Base-by-base conservation (phyloP, 2,329 filamentous ascomycete species). In the Apiospora arundinis region DNA sequence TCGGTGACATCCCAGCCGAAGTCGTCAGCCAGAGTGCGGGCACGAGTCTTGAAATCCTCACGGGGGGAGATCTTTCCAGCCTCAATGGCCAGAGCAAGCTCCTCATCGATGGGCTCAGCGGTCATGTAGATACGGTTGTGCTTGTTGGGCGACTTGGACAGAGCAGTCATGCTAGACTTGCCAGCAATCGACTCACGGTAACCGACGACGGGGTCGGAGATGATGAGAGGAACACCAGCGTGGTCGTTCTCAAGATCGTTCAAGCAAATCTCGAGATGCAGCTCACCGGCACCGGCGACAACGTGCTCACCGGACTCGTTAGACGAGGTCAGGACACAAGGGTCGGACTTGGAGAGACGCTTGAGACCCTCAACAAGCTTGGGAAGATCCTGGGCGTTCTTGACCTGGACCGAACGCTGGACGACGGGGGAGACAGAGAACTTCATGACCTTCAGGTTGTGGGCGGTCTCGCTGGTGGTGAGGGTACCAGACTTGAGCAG, bases 401-500 rank as follows among this genome's bases (percentile, higher is more conserved):
- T 98, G 90, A 98, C 95, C 88, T 98, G 94, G 82, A 99, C 96
- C 85, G 96, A 97, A 79, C 95, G 95, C 88, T 93, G 95, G 78
- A 99, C 96, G 87, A 99, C 96, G 81, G 96, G 96, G 73, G 96
- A 98, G 84, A 99, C 96, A 82, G 96, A 99, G 93, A 99, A 99
- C 91, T 98, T 98, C 96, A 99, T 99, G 88, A 99, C 96, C 93
- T 98, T 98, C 82, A 99, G 89, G 92, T 99, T 99, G 93, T 99
- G 96, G 84, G 96, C 95, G 77, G 94, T 97, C 79, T 99, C 96
- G 83, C 90, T 92, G 84, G 95, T 98, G 87, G 95, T 97, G 81
- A 99, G 93, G 82, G 96, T 99, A 93, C 96, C 96, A 84, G 96
- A 98, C 93, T 99, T 99, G 90, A 99, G 95, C 90, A 99, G 90